These are phyloP conservation scores for Hypoxylon fragiforme DNA, from an alignment of 495 filamentous ascomycete genomes.

Conservation along the genomic window DNA sequence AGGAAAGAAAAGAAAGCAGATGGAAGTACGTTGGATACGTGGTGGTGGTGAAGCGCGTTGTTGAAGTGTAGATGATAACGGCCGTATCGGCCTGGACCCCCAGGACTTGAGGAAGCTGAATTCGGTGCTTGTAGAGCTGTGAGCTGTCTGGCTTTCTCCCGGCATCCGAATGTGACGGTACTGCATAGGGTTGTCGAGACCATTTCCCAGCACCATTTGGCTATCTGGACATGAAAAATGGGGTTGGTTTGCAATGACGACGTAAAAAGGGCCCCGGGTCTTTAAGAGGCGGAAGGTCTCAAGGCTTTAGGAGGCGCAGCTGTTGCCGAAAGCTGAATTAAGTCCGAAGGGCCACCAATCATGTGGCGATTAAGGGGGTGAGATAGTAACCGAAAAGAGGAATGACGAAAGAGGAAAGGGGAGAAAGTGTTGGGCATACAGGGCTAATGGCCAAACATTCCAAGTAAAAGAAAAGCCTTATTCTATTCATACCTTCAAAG, in stretches of 20 bases:
- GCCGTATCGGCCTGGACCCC: constrained; percentile 7
- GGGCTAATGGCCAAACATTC: not conserved
- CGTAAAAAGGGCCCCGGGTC: not conserved
- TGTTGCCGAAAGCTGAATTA: constrained; percentile 21
- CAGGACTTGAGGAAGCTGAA: constrained; percentile 9
- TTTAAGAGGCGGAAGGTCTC: constrained; percentile 9
- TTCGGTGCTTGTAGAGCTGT: constrained; percentile 3
- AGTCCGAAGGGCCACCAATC: constrained; percentile 33
- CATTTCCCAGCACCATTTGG: constrained; percentile 20
- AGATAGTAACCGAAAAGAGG: constrained; percentile 16
- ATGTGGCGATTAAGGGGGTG: constrained; percentile 7
- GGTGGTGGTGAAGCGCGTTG: constrained; percentile 8
- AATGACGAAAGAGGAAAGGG: constrained; percentile 4
- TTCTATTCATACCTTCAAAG: constrained; percentile 69
- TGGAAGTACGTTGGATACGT: constrained; percentile 31
- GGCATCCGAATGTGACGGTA: constrained; percentile 5
- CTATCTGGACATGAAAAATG: not conserved
- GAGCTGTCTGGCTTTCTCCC: constrained; percentile 4
- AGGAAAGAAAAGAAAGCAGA: constrained; percentile 28
- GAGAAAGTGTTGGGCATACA: constrained; percentile 2
- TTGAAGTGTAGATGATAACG: constrained; percentile 14
- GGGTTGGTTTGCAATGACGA: not conserved
- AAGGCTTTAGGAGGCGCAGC: constrained; percentile 16
- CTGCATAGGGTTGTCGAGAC: constrained; percentile 8
- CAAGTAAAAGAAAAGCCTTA: constrained; percentile 15